These are phyloP conservation scores for Russula griseocarnosa DNA, from an alignment of 768 basidiomycete genomes.

Conservation along the genomic window DNA sequence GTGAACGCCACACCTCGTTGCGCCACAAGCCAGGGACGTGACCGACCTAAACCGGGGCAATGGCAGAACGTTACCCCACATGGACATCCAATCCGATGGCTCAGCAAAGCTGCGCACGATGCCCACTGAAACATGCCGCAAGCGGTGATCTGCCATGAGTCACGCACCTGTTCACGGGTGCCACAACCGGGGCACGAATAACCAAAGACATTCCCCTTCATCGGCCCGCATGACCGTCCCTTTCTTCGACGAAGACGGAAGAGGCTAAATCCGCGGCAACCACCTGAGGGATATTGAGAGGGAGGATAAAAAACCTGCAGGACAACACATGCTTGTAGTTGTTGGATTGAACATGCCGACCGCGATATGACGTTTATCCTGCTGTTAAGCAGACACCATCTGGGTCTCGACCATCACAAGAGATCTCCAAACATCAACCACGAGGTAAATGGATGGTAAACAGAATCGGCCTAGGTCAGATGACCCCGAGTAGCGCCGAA, in stretches of 20 bases:
- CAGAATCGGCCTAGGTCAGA: conserved; percentile 14
- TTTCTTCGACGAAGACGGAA: conserved; percentile 3
- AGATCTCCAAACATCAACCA: conserved; percentile 20
- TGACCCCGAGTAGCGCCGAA: conserved; percentile 18
- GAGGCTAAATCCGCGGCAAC: conserved; percentile 10
- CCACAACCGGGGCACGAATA: conserved; percentile 1
- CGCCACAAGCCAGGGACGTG: not conserved
- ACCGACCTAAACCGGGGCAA: not conserved
- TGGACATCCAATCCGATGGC: not conserved
- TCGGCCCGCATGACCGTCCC: conserved; percentile 8
- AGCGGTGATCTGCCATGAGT: conserved; percentile 11
- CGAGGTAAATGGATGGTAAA: conserved; percentile 11
- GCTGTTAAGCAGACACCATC: not conserved
- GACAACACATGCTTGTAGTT: conserved; percentile 6
- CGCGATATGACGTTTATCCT: conserved; percentile 20
- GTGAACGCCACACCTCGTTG: not conserved
- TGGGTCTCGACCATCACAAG: conserved; percentile 22
- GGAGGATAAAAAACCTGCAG: conserved; percentile 11
- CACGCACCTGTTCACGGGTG: not conserved
- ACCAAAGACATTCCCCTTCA: conserved; percentile 1
- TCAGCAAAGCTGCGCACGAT: not conserved
- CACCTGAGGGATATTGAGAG: not conserved
- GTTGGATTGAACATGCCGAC: conserved; percentile 1
- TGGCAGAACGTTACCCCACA: not conserved
- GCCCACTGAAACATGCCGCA: not conserved